Evolutionary conservation across 176 grass and related monocot species (phyloP), one percentile per base, ranked within the genome.

Genomic region (Rhynchospora breviuscula): DNA sequence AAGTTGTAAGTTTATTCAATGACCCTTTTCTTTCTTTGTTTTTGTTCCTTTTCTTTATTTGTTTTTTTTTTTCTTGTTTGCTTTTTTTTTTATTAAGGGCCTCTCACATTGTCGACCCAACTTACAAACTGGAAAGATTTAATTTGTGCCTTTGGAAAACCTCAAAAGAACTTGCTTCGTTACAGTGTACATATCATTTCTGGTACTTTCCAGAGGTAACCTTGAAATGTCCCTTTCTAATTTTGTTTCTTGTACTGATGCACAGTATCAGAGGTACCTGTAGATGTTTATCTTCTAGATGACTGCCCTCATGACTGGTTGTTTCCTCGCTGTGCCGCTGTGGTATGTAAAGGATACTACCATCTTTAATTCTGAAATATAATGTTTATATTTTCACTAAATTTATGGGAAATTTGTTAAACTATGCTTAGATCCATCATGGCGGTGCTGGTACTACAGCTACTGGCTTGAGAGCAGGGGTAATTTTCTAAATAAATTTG

Each of bases 291-390:
- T 92, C 92, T 98, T 87, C 81, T 95, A 68, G 96, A 93, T 10
- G 96, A 98, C 88, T 98, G 96, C 71, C 96, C 96, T 81, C 96
- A 98, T 19, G 96, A 98, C 60, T 98, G 96, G 96, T 85, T 98
- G 59, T 98, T 98, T 84, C 88, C 96, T 74, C 89, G 71, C 6
- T 98, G 96, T 79, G 76, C 91, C 85, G 93, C 96, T 84, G 92
- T 95, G 89, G 96, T 98, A 81, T 90, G 87, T 84, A 85, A 67
- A 59, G 17, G 59, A 44, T 12, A 40, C 51, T 72, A 56, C 17
- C 59, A 54, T 53, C 35, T 40, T 40, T 18, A 46, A 82, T 82
- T 43, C 17, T 33, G 31, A 18, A 49, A 51, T 66, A 4, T 67
- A 67, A 54, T 46, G 9, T 46, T 56, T 19, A 49, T 53, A 49